These are phyloP conservation scores for Euphorbia celastroides DNA, from an alignment of 441 rosid species.

Conservation along the genomic window DNA sequence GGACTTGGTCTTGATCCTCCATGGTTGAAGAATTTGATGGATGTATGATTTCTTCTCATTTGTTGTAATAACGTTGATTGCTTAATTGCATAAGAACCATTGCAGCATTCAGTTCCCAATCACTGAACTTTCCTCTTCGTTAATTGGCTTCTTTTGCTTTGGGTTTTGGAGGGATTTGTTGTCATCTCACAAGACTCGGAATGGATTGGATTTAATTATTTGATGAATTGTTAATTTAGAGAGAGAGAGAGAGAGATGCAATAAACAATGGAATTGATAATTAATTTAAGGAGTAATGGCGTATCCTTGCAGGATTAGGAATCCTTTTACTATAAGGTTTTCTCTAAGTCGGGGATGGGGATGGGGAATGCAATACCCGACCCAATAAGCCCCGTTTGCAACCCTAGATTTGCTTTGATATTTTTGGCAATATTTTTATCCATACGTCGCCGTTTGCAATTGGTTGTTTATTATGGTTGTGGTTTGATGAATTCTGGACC, in stretches of 20 bases:
- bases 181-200: neutral
- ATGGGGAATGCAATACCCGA: too few species aligned
- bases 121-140: neutral
- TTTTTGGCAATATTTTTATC: neutral
- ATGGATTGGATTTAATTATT: neutral
- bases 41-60: neutral
- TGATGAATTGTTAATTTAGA: neutral
- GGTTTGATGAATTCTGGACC: too few species aligned
- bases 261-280: too few species aligned
- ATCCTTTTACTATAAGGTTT: neutral
- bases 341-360: neutral
- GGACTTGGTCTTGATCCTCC: neutral
- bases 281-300: neutral
- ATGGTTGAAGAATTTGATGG: neutral
- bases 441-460: neutral
- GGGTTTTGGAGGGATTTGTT: neutral
- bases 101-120: conserved; percentile 7
- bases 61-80: neutral
- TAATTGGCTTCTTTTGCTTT: neutral
- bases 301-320: conserved; percentile 4
- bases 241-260: neutral
- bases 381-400: too few species aligned
- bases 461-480: too few species aligned
- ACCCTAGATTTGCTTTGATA: neutral
- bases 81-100: conserved; percentile 6